Conservation (phyloP, 306 rosid genomes). For the Cicer judaicum region DNA sequence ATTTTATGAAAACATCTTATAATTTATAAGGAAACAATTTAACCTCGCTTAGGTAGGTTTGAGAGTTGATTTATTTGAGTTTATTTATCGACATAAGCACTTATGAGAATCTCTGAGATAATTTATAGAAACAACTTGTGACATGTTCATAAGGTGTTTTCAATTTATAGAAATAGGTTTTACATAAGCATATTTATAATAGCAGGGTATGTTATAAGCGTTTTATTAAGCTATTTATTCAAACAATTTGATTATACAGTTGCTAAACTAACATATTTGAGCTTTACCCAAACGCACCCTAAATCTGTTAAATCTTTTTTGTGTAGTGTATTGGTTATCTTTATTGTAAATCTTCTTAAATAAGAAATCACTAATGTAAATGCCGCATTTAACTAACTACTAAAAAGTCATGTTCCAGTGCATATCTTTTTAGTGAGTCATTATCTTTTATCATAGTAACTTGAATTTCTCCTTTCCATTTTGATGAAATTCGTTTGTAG, state of each 20-base stretch:
- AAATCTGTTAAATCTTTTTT: not conserved
- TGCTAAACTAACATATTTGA: not conserved
- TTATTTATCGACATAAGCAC: not conserved
- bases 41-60: no score
- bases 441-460: not conserved
- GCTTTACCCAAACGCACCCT: not conserved
- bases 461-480: constrained; percentile 20
- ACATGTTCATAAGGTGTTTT: not conserved
- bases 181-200: not conserved
- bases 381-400: not conserved
- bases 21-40: not conserved
- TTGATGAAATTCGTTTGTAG: constrained; percentile 4
- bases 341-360: not conserved
- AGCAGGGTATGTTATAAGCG: not conserved
- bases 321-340: not conserved
- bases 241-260: no score
- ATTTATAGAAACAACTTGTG: no score
- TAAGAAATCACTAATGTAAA: not conserved
- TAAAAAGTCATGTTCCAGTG: not conserved
- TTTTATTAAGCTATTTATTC: no score
- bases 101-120: not conserved
- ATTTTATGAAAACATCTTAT: not conserved
- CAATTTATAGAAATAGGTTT: not conserved
- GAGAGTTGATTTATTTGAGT: not conserved
- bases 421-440: not conserved